Conservation (phyloP, 768 basidiomycete genomes). For the Ramaria rubella region DNA sequence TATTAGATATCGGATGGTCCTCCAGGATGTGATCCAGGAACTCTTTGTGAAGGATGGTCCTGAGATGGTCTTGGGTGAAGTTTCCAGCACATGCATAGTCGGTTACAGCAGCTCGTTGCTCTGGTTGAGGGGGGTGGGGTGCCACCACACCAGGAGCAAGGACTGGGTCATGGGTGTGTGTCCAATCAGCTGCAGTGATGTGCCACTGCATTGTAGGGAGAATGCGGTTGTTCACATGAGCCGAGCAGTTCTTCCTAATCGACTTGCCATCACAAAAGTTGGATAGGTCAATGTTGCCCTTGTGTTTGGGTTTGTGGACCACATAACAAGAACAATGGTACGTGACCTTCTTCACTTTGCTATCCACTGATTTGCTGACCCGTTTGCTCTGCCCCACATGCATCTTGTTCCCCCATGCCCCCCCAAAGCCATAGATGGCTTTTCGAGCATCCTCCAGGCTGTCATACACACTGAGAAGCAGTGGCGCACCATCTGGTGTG, state of each 20-base stretch:
- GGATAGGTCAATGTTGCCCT: constrained; percentile 14
- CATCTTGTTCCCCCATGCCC: not conserved
- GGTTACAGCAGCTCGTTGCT: not conserved
- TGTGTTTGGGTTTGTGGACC: constrained; percentile 11
- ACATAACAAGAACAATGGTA: constrained; percentile 18
- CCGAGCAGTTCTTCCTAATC: constrained; percentile 17
- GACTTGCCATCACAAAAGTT: constrained; percentile 18
- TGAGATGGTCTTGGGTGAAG: constrained; percentile 9
- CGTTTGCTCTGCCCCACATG: not conserved
- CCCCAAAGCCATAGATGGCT: not conserved
- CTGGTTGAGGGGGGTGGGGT: constrained; percentile 8
- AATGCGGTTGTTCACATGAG: constrained; percentile 21
- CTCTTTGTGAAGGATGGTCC: constrained; percentile 8
- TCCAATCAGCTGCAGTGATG: not conserved
- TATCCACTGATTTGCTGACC: not conserved
- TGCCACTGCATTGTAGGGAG: constrained; percentile 16
- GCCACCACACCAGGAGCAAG: constrained; percentile 8
- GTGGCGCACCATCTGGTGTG: not conserved
- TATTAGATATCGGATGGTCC: not conserved
- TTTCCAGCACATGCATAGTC: constrained; percentile 15
- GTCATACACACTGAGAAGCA: not conserved
- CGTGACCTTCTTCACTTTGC: constrained; percentile 15
- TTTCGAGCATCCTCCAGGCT: not conserved
- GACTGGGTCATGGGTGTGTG: too few species aligned
- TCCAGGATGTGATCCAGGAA: not conserved